These are phyloP conservation scores for Cyberlindnera suaveolens DNA, from an alignment of 805 yeast species.

Conservation along the genomic window DNA sequence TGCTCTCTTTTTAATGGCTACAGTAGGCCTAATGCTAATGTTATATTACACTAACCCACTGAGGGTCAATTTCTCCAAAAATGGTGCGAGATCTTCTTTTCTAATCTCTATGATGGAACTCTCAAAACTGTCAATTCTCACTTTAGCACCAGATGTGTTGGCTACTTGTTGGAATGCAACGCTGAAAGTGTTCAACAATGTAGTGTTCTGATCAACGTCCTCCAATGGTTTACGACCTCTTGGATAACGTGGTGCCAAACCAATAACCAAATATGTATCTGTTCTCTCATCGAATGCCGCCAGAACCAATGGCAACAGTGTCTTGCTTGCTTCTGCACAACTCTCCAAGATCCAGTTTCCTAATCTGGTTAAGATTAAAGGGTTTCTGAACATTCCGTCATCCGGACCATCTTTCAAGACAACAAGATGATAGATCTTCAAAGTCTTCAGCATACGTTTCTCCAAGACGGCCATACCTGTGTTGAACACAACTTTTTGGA, in stretches of 20 bases:
- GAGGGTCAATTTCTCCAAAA: constrained; percentile 74
- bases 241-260: constrained; percentile 80
- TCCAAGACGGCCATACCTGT: constrained; percentile 90
- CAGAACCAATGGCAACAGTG: constrained; percentile 72
- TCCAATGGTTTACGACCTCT: constrained; percentile 31
- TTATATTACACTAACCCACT: constrained; percentile 48
- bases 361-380: constrained; percentile 73
- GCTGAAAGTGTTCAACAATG: constrained; percentile 74
- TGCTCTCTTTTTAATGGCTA: no score
- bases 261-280: constrained; percentile 81
- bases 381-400: constrained; percentile 71
- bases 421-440: constrained; percentile 76
- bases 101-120: constrained; percentile 87
- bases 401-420: constrained; percentile 89
- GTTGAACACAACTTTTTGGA: constrained; percentile 77
- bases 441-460: constrained; percentile 69
- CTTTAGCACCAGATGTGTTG: constrained; percentile 75
- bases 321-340: constrained; percentile 68
- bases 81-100: constrained; percentile 82
- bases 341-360: constrained; percentile 92
- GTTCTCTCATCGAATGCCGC: constrained; percentile 73
- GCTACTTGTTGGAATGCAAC: constrained; percentile 90
- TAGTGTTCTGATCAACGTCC: constrained; percentile 31
- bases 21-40: no score
- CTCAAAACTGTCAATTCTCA: constrained; percentile 90